Conservation (phyloP, 192 early-diverging fungal genomes). For the Allomyces macrogynus region DNA sequence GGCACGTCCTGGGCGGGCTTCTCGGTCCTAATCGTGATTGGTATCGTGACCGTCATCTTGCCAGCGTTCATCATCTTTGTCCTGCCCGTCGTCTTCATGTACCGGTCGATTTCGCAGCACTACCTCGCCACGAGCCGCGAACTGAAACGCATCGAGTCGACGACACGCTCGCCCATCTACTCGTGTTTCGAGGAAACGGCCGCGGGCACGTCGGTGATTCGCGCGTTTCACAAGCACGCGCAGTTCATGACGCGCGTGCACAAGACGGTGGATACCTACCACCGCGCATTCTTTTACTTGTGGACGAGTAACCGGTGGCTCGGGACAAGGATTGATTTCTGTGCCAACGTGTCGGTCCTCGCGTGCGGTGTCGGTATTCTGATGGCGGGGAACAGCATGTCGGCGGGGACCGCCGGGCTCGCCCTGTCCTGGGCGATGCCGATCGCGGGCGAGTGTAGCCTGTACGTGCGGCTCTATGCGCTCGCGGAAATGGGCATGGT, state of each 20-base stretch:
- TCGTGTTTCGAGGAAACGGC: conserved; percentile 67
- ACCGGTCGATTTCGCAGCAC: conserved; percentile 35
- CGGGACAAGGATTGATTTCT: conserved; percentile 57
- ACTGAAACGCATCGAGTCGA: conserved; percentile 71
- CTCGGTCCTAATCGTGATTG: conserved; percentile 29
- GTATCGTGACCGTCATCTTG: conserved; percentile 40
- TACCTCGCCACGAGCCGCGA: conserved; percentile 68
- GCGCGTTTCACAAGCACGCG: conserved; percentile 57
- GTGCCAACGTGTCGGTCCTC: conserved; percentile 8
- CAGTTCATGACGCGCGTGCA: conserved; percentile 40
- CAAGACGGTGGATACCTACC: conserved; percentile 49
- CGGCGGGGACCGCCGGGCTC: background rate
- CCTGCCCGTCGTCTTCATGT: conserved; percentile 29
- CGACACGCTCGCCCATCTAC: conserved; percentile 53
- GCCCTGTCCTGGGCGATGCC: background rate
- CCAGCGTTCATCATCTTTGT: conserved; percentile 53
- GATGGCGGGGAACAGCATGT: background rate
- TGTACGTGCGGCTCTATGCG: background rate
- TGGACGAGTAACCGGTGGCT: conserved; percentile 82
- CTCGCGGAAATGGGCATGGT: background rate
- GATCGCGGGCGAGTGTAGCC: background rate
- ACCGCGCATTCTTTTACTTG: conserved; percentile 69
- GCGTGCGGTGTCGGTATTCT: background rate
- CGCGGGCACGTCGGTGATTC: conserved; percentile 53
- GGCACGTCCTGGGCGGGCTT: conserved; percentile 29